Conservation (phyloP, 805 yeast genomes). For the Groenewaldozyma tartarivorans region DNA sequence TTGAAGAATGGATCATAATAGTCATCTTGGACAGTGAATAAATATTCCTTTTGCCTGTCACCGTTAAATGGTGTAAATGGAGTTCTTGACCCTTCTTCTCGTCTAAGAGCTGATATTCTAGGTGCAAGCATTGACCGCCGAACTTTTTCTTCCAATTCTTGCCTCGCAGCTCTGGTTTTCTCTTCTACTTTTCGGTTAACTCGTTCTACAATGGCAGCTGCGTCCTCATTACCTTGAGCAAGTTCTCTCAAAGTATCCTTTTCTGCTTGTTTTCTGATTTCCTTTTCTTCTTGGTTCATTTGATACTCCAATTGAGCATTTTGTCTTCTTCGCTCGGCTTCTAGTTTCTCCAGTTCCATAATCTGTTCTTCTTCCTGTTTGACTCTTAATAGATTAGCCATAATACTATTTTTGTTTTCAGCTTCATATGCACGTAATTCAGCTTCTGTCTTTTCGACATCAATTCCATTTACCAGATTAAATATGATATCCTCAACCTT, state of each 20-base stretch:
- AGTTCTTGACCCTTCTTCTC: conserved; percentile 17
- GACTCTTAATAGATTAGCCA: conserved; percentile 64
- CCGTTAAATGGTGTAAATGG: conserved; percentile 96
- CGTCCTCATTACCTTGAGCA: conserved; percentile 29
- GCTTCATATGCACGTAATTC: conserved; percentile 54
- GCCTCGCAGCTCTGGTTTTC: conserved; percentile 7
- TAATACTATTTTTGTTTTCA: conserved; percentile 63
- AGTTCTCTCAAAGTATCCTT: conserved; percentile 47
- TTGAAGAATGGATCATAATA: conserved; percentile 61
- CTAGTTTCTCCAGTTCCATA: conserved; percentile 54
- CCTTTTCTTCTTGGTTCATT: conserved; percentile 47
- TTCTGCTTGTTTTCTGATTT: conserved; percentile 33
- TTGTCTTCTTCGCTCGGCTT: conserved; percentile 51
- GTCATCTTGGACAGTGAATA: conserved; percentile 38
- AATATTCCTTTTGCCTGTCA: conserved; percentile 53
- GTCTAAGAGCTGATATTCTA: conserved; percentile 2
- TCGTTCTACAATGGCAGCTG: conserved; percentile 41
- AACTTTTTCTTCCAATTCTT: conserved; percentile 20
- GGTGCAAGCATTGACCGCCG: not conserved
- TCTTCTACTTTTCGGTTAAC: conserved; percentile 13
- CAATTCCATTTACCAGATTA: conserved; percentile 61
- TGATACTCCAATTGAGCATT: conserved; percentile 49
- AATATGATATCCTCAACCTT: conserved; percentile 72
- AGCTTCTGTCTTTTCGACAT: conserved; percentile 58
- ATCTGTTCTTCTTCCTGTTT: conserved; percentile 63